A percentile compares a stretch with the other conserved stretches of the same genome.
Conservation (phyloP, 441 rosid genomes). For the Erodium trifolium region DNA sequence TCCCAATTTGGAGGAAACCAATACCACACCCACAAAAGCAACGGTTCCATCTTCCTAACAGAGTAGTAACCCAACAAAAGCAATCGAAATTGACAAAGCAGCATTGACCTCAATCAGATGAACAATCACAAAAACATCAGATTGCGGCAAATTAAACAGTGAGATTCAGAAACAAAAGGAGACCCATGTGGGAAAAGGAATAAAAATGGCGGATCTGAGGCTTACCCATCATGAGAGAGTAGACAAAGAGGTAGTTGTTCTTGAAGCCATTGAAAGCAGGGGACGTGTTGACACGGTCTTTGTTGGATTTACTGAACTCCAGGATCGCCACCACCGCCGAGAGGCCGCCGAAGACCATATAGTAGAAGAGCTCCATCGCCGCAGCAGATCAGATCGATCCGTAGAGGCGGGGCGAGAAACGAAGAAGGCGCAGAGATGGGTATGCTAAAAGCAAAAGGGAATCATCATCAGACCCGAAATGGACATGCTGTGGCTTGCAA, state of each 20-base stretch:
- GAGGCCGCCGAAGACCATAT: constrained; percentile 48
- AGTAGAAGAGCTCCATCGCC: constrained; percentile 59
- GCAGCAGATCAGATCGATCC: neutral
- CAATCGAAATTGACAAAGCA: neutral
- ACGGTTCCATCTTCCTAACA: no score
- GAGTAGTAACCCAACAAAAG: neutral
- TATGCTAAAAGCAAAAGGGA: no score
- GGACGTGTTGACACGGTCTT: constrained; percentile 59
- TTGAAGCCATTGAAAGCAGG: constrained; percentile 66
- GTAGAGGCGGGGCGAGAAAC: no score
- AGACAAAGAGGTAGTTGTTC: constrained; percentile 67
- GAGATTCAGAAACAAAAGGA: neutral
- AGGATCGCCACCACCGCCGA: constrained; percentile 44
- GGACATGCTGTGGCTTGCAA: neutral
- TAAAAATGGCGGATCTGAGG: constrained; percentile 3
- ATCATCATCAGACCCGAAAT: neutral
- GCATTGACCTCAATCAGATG: neutral
- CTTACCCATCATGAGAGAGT: constrained; percentile 84
- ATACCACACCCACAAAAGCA: constrained; percentile 4
- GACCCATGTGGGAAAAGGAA: neutral
- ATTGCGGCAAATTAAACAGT: neutral
- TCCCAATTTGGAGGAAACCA: neutral
- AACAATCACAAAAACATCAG: neutral
- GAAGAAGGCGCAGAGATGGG: neutral
- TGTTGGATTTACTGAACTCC: constrained; percentile 55